Evolutionary conservation across 306 rosid species (phyloP), one percentile per base, ranked within the genome.

Genomic region (Purshia tridentata): DNA sequence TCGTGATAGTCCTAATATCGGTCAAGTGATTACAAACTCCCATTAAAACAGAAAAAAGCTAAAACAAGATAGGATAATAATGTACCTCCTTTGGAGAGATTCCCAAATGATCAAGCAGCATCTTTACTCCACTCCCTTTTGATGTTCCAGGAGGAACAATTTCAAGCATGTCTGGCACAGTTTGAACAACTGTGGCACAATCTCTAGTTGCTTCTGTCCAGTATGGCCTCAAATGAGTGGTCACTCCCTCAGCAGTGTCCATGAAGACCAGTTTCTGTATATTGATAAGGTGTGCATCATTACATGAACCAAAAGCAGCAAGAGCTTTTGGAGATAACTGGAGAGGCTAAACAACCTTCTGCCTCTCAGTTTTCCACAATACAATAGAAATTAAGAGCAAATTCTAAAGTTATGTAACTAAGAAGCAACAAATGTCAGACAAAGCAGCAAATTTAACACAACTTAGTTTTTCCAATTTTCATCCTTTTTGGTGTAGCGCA

Each of bases 151-250:
- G 78, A 19, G 97, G 99, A 55, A 94, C 96, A 80, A 94, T 90
- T 79, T 94, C 99, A 44, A 94, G 96, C 89, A 89, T 85, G 72
- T 94, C 90, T 12, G 89, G 89, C 73, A 88, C 92, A 69, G 99
- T 89, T 84, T 94, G 98, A 72, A 94, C 87, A 73, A 91, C 90
- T 13, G 72, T 73, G 9, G 98, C 98, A 20, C 84, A 84, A 73
- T 81, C 88, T 57, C 76, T 78, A 15, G 85, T 82, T 70, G 95
- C 91, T 74, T 84, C 85, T 29, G 90, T 78, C 97, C 97, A 94
- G 84, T 91, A 84, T 22, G 99, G 99, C 59, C 96, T 90, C 60
- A 94, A 50, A 19, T 86, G 72, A 67, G 68, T 66, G 10, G 88
- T 66, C 78, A 94, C 95, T 76, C 85, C 89, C 79, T 84, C 75